These are phyloP conservation scores for Eucalyptus guilfoylei DNA, from an alignment of 345 rosid species.

Conservation along the genomic window DNA sequence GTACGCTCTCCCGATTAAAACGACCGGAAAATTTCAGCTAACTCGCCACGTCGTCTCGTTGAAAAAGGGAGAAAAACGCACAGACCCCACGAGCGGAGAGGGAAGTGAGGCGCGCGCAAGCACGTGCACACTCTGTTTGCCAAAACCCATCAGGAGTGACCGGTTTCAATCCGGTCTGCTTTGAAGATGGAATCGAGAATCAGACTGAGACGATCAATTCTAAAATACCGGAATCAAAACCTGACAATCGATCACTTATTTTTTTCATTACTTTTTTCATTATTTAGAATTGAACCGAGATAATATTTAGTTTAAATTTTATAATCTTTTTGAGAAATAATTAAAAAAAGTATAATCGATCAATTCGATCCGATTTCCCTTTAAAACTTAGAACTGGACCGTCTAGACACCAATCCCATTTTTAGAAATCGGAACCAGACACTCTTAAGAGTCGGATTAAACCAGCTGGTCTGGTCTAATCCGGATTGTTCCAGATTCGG, in stretches of 20 bases:
- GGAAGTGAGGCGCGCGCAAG: not conserved
- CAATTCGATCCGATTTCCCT: no score
- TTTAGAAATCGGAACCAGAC: no score
- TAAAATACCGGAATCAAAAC: no score
- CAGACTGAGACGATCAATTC: rapidly evolving
- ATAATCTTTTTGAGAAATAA: no score
- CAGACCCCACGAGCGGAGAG: not conserved
- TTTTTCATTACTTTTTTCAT: rapidly evolving
- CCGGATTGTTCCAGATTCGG: no score
- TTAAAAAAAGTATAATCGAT: no score
- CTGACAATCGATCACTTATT: rapidly evolving
- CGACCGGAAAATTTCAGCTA: not conserved
- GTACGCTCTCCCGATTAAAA: not conserved
- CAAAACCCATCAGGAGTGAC: no score
- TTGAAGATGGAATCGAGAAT: no score
- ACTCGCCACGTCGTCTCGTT: not conserved
- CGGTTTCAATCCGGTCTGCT: rapidly evolving
- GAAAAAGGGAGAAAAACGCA: not conserved
- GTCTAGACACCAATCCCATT: rapidly evolving
- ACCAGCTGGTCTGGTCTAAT: no score
- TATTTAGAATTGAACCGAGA: rapidly evolving
- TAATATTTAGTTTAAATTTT: no score
- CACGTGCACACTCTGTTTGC: not conserved
- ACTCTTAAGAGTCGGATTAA: no score
- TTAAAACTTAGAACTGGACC: no score